Evolutionary conservation across 768 basidiomycete genomes (phyloP).

Genomic region (Daedaleopsis sinensis): DNA sequence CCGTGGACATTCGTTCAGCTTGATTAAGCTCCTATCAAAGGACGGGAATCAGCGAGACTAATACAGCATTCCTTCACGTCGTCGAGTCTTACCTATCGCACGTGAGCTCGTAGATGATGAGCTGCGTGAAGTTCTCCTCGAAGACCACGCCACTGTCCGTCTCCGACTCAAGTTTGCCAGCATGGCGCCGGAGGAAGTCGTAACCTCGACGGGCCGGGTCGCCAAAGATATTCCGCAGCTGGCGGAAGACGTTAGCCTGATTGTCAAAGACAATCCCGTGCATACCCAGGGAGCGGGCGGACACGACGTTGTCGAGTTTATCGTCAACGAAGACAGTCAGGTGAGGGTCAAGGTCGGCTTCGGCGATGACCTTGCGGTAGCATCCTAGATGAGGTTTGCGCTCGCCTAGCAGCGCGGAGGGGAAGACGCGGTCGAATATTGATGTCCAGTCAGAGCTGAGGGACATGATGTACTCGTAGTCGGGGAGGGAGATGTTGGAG

Average conservation of each 20-base stretch:
- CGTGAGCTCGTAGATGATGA: slow-evolving; percentile 59
- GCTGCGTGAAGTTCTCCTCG: slow-evolving; percentile 59
- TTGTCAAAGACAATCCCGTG: slow-evolving; percentile 52
- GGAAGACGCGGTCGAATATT: slow-evolving; percentile 47
- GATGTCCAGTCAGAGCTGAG: slow-evolving; percentile 46
- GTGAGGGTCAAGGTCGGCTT: slow-evolving; percentile 47
- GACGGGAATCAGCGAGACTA: slow-evolving; percentile 18
- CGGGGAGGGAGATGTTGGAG: slow-evolving; percentile 61
- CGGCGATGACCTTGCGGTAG: slow-evolving; percentile 50
- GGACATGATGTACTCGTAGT: slow-evolving; percentile 49
- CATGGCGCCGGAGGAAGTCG: slow-evolving; percentile 43
- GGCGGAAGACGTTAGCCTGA: slow-evolving; percentile 42
- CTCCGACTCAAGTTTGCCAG: slow-evolving; percentile 45
- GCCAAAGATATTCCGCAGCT: slow-evolving; percentile 49
- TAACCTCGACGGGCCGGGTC: slow-evolving; percentile 48
- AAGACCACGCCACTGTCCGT: slow-evolving; percentile 45
- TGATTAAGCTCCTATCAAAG: slow-evolving; percentile 44
- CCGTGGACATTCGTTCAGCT: slow-evolving; percentile 37
- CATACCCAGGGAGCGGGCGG: slow-evolving; percentile 59
- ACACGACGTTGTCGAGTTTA: slow-evolving; percentile 59
- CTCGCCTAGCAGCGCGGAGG: slow-evolving; percentile 53
- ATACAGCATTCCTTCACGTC: slow-evolving; percentile 49
- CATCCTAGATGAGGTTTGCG: slow-evolving; percentile 60
- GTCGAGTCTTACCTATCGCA: slow-evolving; percentile 48
- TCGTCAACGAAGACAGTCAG: slow-evolving; percentile 61